Conservation (phyloP, 106 monocot genomes). For the Dendrobium catenatum region DNA sequence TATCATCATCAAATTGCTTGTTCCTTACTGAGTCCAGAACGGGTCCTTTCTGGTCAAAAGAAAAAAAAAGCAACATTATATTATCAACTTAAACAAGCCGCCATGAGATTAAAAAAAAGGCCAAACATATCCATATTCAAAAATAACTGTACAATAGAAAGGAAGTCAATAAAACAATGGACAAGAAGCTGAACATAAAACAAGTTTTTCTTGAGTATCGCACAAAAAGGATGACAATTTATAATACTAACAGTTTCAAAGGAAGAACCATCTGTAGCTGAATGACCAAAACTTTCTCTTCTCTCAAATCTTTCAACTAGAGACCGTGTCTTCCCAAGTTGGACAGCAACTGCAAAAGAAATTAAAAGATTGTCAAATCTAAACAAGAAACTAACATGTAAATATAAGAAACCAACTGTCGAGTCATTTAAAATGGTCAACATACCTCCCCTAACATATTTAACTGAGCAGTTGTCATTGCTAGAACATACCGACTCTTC, state of each 20-base stretch:
- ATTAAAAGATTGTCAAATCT: conserved; percentile 11
- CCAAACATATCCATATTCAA: background rate
- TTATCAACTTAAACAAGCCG: background rate
- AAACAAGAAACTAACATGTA: background rate
- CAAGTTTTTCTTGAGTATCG: background rate
- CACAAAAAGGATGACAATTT: background rate
- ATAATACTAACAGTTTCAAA: conserved; percentile 9
- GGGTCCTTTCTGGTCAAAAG: conserved; percentile 27
- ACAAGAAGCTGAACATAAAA: background rate
- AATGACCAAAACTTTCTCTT: conserved; percentile 35
- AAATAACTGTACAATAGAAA: background rate
- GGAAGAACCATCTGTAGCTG: conserved; percentile 18
- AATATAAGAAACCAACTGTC: background rate
- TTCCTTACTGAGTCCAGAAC: conserved; percentile 13
- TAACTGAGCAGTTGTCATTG: conserved; percentile 36
- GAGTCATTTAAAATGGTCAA: background rate
- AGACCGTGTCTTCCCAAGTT: conserved; percentile 75
- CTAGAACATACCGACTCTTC: conserved; percentile 31
- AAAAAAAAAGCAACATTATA: background rate
- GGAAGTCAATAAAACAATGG: background rate
- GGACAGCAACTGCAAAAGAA: conserved; percentile 61
- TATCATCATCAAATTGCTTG: conserved; percentile 23
- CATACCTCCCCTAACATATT: conserved; percentile 82
- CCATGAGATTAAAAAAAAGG: background rate
- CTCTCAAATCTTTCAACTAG: conserved; percentile 88